Evolutionary conservation across 2,329 filamentous ascomycete genomes (phyloP).

Genomic region (Fusarium pseudonygamai): DNA sequence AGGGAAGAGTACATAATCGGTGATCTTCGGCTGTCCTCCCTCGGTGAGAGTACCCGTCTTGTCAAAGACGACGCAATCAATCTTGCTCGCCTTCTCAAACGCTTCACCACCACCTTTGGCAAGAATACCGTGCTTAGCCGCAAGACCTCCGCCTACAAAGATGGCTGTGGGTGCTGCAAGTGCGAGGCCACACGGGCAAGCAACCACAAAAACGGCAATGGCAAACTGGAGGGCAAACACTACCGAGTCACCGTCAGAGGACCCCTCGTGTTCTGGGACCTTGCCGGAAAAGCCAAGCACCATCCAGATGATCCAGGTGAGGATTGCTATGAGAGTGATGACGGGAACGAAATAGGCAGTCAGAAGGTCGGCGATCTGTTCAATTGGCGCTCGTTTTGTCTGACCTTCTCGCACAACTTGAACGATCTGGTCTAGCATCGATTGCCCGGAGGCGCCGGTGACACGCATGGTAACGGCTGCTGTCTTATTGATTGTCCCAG

Average conservation of each 20-base stretch:
- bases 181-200: slow-evolving; percentile 84
- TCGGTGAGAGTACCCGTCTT: slow-evolving; percentile 87
- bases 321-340: slow-evolving; percentile 73
- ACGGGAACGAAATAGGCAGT: slow-evolving; percentile 82
- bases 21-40: slow-evolving; percentile 76
- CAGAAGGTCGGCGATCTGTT: slow-evolving; percentile 76
- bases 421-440: slow-evolving; percentile 84
- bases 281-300: slow-evolving; percentile 66
- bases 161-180: slow-evolving; percentile 88
- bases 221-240: slow-evolving; percentile 83
- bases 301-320: slow-evolving; percentile 79
- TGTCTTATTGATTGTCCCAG: slow-evolving; percentile 79
- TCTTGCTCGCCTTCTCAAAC: slow-evolving; percentile 82
- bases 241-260: slow-evolving; percentile 70
- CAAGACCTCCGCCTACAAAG: slow-evolving; percentile 83
- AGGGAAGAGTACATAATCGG: slow-evolving; percentile 58
- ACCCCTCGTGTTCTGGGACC: slow-evolving; percentile 66
- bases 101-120: slow-evolving; percentile 87
- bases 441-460: slow-evolving; percentile 71
- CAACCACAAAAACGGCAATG: slow-evolving; percentile 87
- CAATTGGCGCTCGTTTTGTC: slow-evolving; percentile 77
- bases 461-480: slow-evolving; percentile 69
- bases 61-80: slow-evolving; percentile 86
- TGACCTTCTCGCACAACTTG: slow-evolving; percentile 81
- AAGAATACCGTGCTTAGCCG: slow-evolving; percentile 81